phyloP scores from a whole-genome alignment of 305 asterid species.

The Striga hermonthica region DNA sequence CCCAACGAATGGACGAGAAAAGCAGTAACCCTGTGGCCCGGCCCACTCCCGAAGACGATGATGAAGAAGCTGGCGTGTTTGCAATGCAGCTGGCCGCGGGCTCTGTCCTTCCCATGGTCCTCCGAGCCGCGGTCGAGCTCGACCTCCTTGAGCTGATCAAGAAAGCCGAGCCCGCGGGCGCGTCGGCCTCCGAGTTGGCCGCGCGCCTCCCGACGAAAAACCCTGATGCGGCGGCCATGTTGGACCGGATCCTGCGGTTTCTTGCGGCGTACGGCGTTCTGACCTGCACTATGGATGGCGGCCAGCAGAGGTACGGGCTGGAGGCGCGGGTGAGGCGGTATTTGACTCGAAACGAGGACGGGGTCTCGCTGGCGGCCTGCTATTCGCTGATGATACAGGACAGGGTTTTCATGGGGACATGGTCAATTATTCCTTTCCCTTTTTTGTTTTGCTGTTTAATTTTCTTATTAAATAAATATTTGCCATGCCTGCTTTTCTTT shows the following conservation, averaged over 20 bases:
- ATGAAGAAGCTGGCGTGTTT: slow-evolving; percentile 35
- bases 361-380: slow-evolving; percentile 39
- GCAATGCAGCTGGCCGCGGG: slow-evolving; percentile 51
- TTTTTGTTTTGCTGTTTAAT: background rate
- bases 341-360: slow-evolving; percentile 37
- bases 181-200: slow-evolving; percentile 55
- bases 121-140: slow-evolving; percentile 56
- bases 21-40: too few species aligned
- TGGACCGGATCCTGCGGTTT: slow-evolving; percentile 43
- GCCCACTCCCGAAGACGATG: slow-evolving; percentile 4
- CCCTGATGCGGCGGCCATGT: slow-evolving; percentile 37
- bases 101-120: slow-evolving; percentile 58
- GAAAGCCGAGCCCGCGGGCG: slow-evolving; percentile 38
- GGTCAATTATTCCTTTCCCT: slow-evolving; percentile 29
- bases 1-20: too few species aligned
- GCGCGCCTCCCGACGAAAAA: slow-evolving; percentile 45
- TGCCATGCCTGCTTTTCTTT: too few species aligned
- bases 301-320: slow-evolving; percentile 30
- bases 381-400: slow-evolving; percentile 38
- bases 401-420: slow-evolving; percentile 36
- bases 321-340: slow-evolving; percentile 32
- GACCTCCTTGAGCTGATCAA: slow-evolving; percentile 58
- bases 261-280: slow-evolving; percentile 39
- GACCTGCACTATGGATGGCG: slow-evolving; percentile 35
- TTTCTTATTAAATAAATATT: too few species aligned